phyloP scores from a whole-genome alignment of 495 filamentous ascomycete genomes.

The Aspergillus funiculosus region DNA sequence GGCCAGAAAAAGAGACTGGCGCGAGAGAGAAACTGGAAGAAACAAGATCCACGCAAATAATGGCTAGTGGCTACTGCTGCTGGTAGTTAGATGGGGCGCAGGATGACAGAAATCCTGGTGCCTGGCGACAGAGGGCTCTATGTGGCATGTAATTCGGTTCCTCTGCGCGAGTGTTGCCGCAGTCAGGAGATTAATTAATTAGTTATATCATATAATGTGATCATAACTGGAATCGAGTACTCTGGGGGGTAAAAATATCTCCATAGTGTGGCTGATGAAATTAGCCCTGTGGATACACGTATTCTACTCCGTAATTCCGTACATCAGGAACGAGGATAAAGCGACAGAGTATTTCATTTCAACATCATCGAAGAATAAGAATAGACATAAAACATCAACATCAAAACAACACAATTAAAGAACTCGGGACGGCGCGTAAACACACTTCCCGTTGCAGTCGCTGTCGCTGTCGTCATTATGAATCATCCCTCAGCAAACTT shows the following conservation, averaged over 20 bases:
- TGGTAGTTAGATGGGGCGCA: background rate
- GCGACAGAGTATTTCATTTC: background rate
- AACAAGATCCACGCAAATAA: background rate
- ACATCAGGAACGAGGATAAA: background rate
- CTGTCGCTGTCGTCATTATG: constrained; percentile 2
- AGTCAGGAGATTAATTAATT: too few species aligned
- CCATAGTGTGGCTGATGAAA: too few species aligned
- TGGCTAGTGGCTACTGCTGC: background rate
- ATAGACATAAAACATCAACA: background rate
- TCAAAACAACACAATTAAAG: background rate
- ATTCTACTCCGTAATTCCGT: background rate
- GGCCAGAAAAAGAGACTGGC: background rate
- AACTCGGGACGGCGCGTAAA: too few species aligned
- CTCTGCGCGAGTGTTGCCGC: too few species aligned
- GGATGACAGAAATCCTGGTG: constrained; percentile 12
- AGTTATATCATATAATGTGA: too few species aligned
- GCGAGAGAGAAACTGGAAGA: background rate
- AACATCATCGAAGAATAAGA: background rate
- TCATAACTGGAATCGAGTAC: too few species aligned
- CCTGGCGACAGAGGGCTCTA: constrained; percentile 4
- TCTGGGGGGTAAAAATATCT: too few species aligned
- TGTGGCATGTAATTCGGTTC: too few species aligned
- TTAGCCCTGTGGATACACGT: background rate
- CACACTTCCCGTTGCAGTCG: background rate
- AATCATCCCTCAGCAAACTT: too few species aligned